Percentiles rank a stretch among this genome's conserved stretches.
These are phyloP conservation scores for Nakataea oryzae DNA, from an alignment of 2,329 filamentous ascomycete genomes.

Conservation along the genomic window DNA sequence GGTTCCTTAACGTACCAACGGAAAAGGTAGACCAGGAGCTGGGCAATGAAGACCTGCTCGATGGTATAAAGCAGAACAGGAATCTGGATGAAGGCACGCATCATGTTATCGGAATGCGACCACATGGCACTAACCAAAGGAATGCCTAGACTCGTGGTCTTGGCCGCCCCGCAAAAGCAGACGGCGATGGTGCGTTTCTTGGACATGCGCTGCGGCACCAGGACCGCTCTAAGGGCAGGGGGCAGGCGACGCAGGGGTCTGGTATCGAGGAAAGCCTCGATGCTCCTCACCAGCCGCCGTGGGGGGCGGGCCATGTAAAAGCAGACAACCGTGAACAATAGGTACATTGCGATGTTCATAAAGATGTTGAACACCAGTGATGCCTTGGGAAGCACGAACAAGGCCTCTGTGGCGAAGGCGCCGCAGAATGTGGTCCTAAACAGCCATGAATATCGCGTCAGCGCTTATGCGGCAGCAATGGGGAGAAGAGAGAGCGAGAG, in stretches of 20 bases:
- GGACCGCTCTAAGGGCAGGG: constrained; percentile 15
- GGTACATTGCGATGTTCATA: constrained; percentile 53
- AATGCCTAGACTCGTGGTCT: constrained; percentile 61
- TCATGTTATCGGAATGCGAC: constrained; percentile 38
- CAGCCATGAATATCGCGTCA: neutral
- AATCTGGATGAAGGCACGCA: constrained; percentile 49
- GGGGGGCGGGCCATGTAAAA: constrained; percentile 38
- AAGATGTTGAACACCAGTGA: constrained; percentile 59
- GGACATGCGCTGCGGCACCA: constrained; percentile 41
- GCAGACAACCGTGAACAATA: constrained; percentile 53
- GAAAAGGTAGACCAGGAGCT: constrained; percentile 34
- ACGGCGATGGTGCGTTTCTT: constrained; percentile 57
- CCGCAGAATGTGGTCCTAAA: constrained; percentile 57
- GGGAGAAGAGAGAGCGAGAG: constrained; percentile 24
- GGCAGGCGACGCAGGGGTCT: constrained; percentile 15
- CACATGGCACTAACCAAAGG: constrained; percentile 61
- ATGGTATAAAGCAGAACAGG: constrained; percentile 53
- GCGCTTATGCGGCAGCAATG: constrained; percentile 8
- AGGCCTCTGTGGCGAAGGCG: constrained; percentile 52
- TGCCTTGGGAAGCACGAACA: constrained; percentile 43
- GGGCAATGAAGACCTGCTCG: constrained; percentile 40
- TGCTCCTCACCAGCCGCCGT: constrained; percentile 14
- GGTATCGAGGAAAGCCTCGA: constrained; percentile 20
- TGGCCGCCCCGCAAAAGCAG: constrained; percentile 64
- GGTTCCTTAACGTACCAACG: constrained; percentile 28